Evolutionary conservation across 2,329 filamentous ascomycete species (phyloP).

Genomic region (Alternaria brassicae): DNA sequence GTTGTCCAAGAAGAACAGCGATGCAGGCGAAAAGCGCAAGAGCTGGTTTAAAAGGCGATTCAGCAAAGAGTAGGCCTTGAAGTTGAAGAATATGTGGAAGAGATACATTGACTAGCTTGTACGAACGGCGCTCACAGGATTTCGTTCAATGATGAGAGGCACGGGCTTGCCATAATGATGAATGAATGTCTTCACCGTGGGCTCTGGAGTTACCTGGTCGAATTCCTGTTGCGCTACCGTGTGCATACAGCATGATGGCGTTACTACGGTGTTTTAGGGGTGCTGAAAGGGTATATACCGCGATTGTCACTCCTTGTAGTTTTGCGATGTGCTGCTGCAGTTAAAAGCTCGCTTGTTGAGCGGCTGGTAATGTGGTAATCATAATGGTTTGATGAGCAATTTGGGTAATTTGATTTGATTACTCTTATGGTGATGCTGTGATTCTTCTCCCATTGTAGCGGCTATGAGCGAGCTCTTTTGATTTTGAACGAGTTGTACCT

Average conservation of each 20-base stretch:
- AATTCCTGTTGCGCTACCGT: conserved; percentile 14
- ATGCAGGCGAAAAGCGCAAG: conserved; percentile 69
- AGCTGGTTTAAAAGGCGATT: conserved; percentile 88
- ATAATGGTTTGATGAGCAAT: conserved; percentile 29
- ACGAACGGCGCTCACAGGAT: conserved; percentile 2
- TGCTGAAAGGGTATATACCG: conserved; percentile 10
- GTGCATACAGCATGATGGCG: conserved; percentile 16
- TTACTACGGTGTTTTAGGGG: conserved; percentile 19
- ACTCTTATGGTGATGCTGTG: not conserved
- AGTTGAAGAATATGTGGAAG: not conserved
- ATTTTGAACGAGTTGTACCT: not conserved
- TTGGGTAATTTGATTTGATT: not conserved
- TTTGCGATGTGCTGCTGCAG: conserved; percentile 19
- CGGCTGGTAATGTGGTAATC: conserved; percentile 34
- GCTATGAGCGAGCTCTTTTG: not conserved
- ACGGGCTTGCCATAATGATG: conserved; percentile 18
- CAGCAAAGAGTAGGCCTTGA: conserved; percentile 63
- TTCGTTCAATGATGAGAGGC: conserved; percentile 5
- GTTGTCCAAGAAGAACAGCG: conserved; percentile 33
- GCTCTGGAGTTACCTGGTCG: conserved; percentile 8
- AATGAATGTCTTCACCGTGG: conserved; percentile 8
- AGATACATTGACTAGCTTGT: not conserved
- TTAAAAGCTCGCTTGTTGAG: conserved; percentile 12
- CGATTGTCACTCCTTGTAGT: conserved; percentile 27
- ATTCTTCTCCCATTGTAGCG: not conserved